Evolutionary conservation across 2,329 filamentous ascomycete genomes (phyloP).

Genomic region (Teratosphaeria epicoccoides): DNA sequence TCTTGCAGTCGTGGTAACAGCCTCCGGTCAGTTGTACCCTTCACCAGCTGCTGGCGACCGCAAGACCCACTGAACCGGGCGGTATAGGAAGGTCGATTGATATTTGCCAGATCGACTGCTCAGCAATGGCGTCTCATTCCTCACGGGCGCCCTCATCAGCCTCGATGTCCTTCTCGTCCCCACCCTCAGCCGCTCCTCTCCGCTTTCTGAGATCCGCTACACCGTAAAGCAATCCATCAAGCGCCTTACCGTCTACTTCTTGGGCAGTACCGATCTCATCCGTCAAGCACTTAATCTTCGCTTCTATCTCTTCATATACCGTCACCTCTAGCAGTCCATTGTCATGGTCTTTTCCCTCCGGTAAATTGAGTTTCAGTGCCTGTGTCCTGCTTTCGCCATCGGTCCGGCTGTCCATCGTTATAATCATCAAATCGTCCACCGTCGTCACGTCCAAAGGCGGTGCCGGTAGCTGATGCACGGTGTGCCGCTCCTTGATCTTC

Average conservation of each 20-base stretch:
- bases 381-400: slow-evolving; percentile 4
- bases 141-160: background rate
- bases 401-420: slow-evolving; percentile 11
- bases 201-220: slow-evolving; percentile 42
- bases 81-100: no score
- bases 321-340: slow-evolving; percentile 1
- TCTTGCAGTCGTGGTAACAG: no score
- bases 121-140: background rate
- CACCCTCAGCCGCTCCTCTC: slow-evolving; percentile 10
- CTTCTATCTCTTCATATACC: background rate
- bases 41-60: no score
- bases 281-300: slow-evolving; percentile 1
- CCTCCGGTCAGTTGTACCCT: no score
- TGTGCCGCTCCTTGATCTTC: background rate
- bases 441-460: slow-evolving; percentile 10
- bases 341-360: slow-evolving; percentile 1
- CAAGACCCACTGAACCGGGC: no score
- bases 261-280: slow-evolving; percentile 7
- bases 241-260: slow-evolving; percentile 25
- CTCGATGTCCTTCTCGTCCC: slow-evolving; percentile 1
- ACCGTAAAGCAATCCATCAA: slow-evolving; percentile 37
- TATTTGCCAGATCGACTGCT: background rate
- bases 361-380: background rate
- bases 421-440: slow-evolving; percentile 6
- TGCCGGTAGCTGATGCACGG: background rate